These are phyloP conservation scores for Lepiota subincarnata DNA, from an alignment of 768 basidiomycete species.

Conservation along the genomic window DNA sequence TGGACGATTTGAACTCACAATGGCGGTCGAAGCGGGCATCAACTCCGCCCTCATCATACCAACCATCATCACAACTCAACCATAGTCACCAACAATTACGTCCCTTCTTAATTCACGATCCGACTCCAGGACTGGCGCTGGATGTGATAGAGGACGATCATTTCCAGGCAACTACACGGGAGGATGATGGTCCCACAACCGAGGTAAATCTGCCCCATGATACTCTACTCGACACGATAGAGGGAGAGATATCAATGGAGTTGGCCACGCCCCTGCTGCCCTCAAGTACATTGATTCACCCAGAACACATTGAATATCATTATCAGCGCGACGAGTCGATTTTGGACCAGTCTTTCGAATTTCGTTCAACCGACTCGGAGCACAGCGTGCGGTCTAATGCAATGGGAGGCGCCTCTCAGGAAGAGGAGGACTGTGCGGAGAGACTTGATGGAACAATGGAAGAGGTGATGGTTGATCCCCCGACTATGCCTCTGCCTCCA, in stretches of 20 bases:
- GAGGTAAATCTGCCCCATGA: background rate
- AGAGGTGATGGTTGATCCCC: conserved; percentile 16
- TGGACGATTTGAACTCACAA: conserved; percentile 3
- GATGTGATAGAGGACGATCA: background rate
- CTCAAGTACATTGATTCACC: conserved; percentile 14
- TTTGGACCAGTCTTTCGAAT: too few species aligned
- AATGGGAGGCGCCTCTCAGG: too few species aligned
- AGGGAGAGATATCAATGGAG: conserved; percentile 46
- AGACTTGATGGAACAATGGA: background rate
- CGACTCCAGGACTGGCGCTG: background rate
- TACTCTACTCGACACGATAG: conserved; percentile 28
- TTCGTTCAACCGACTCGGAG: too few species aligned
- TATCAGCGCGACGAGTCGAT: too few species aligned
- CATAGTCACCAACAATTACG: background rate
- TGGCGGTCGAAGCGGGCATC: background rate
- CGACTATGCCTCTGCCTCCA: conserved; percentile 14
- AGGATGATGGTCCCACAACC: background rate
- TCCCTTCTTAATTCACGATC: background rate
- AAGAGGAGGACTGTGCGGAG: background rate
- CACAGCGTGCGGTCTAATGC: too few species aligned
- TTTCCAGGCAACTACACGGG: background rate
- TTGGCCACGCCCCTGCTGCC: conserved; percentile 47
- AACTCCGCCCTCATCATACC: background rate
- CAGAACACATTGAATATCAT: too few species aligned
- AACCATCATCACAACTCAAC: background rate